Conservation (phyloP, 768 basidiomycete genomes). For the Amanita exitialis region DNA sequence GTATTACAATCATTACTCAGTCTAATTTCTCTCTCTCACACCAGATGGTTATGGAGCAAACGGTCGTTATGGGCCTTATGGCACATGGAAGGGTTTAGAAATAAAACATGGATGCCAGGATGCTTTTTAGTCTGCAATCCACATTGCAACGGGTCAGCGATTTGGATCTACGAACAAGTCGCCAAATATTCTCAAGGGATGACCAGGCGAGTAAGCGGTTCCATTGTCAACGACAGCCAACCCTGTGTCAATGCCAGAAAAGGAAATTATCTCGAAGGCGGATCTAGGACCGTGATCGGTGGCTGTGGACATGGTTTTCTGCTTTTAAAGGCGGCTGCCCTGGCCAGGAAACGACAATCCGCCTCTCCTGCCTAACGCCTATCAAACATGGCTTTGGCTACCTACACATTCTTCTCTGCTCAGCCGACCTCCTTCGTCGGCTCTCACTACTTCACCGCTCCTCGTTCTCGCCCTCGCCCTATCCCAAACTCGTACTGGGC, state of each 20-base stretch:
- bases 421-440: neutral
- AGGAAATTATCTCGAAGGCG: neutral
- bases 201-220: too few species aligned
- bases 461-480: slow-evolving; percentile 28
- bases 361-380: neutral
- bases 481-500: slow-evolving; percentile 88
- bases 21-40: too few species aligned
- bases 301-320: neutral
- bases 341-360: neutral
- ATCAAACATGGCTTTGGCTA: neutral
- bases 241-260: neutral
- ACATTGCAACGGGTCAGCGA: too few species aligned
- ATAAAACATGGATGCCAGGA: too few species aligned
- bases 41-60: too few species aligned
- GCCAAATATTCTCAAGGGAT: too few species aligned
- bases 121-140: too few species aligned
- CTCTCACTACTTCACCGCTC: neutral
- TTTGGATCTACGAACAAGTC: too few species aligned
- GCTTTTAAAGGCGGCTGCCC: neutral
- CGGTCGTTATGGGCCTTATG: too few species aligned
- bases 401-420: neutral
- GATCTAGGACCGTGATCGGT: neutral
- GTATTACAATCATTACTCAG: too few species aligned
- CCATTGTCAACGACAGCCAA: neutral
- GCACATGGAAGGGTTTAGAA: too few species aligned